These are phyloP conservation scores for Helenozyma baotianmanensis DNA, from an alignment of 805 yeast species.

Conservation along the genomic window DNA sequence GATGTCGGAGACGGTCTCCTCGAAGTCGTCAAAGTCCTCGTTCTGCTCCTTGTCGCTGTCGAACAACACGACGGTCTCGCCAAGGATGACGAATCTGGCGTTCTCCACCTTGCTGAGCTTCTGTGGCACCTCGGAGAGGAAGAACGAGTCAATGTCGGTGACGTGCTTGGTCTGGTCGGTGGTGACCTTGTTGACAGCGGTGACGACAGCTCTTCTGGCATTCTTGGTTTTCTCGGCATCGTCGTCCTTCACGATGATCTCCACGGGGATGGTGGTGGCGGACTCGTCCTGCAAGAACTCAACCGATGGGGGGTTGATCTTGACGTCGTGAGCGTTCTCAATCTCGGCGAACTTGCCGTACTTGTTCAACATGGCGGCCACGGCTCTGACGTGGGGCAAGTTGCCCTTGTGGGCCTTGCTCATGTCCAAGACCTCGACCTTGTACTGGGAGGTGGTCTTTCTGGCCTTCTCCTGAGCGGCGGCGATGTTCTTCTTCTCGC, in stretches of 20 bases:
- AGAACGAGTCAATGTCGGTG: conserved; percentile 63
- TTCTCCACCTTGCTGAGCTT: conserved; percentile 38
- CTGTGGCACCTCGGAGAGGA: conserved; percentile 42
- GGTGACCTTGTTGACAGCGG: conserved; percentile 63
- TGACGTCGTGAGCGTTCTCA: conserved; percentile 32
- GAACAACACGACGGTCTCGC: conserved; percentile 51
- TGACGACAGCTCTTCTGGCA: conserved; percentile 70
- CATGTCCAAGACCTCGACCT: conserved; percentile 70
- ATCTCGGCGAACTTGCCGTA: conserved; percentile 45
- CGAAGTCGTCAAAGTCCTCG: conserved; percentile 58
- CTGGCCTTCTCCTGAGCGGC: conserved; percentile 63
- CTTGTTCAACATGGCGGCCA: conserved; percentile 62
- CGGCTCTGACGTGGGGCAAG: conserved; percentile 65
- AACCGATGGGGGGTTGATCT: conserved; percentile 37
- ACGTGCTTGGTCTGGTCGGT: conserved; percentile 60
- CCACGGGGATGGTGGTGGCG: conserved; percentile 48
- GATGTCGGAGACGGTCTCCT: conserved; percentile 52
- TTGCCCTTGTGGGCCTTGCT: conserved; percentile 86
- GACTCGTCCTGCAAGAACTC: conserved; percentile 35
- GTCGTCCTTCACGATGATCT: conserved; percentile 49
- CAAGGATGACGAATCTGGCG: conserved; percentile 58
- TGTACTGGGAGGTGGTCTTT: conserved; percentile 52
- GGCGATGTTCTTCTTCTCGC: conserved; percentile 50
- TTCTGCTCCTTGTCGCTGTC: conserved; percentile 39
- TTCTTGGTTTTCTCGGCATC: conserved; percentile 48